Conservation (phyloP, 2,329 filamentous ascomycete genomes). For the Paradendryphiella salina region DNA sequence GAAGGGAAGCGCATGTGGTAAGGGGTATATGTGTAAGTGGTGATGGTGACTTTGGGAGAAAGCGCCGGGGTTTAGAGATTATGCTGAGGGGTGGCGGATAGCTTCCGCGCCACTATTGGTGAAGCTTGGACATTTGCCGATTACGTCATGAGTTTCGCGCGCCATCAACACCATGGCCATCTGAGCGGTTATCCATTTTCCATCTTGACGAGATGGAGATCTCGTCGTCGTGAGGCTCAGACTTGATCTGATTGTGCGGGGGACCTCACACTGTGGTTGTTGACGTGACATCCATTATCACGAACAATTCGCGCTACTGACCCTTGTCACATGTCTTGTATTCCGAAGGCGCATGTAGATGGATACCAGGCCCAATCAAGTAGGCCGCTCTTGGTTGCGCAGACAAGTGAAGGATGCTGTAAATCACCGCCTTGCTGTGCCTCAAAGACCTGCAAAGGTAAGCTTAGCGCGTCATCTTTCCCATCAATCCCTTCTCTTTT, state of each 20-base stretch:
- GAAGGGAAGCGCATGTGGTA: conserved; percentile 55
- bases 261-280: background rate
- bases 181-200: background rate
- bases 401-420: too few relatives aligned
- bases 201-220: background rate
- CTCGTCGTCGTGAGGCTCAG: background rate
- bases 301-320: too few relatives aligned
- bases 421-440: too few relatives aligned
- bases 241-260: background rate
- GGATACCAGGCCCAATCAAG: too few relatives aligned
- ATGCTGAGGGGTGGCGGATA: conserved; percentile 33
- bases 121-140: conserved; percentile 26
- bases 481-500: too few relatives aligned
- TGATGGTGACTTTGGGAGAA: conserved; percentile 6
- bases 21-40: background rate
- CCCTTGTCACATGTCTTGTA: too few relatives aligned
- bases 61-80: background rate
- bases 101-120: conserved; percentile 30
- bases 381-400: too few relatives aligned
- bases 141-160: conserved; percentile 34
- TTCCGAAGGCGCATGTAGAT: too few relatives aligned
- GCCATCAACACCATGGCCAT: background rate
- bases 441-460: too few relatives aligned
- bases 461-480: too few relatives aligned
- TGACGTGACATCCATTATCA: too few relatives aligned